A percentile compares a stretch with the other conserved stretches of the same genome.
Evolutionary conservation across 352 stramenopile genomes (phyloP).

Genomic region (Halophytophthora batemanensis): DNA sequence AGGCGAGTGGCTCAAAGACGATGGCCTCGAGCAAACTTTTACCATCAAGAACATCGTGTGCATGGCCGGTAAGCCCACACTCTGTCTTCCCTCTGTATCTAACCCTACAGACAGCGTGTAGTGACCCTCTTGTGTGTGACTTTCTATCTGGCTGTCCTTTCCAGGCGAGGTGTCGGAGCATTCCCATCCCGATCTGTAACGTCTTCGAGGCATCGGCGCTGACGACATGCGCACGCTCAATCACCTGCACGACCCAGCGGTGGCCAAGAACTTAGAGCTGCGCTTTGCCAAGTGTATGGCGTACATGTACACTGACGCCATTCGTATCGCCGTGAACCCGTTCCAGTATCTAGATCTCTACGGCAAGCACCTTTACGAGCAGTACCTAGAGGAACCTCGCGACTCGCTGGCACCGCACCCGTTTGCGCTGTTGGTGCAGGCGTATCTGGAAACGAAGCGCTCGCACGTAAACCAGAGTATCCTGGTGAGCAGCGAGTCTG

Average conservation of each 20-base stretch:
- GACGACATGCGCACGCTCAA: constrained; percentile 83
- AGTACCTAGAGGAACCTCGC: constrained; percentile 55
- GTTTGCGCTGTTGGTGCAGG: constrained; percentile 63
- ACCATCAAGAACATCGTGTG: constrained; percentile 63
- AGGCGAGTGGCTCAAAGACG: constrained; percentile 51
- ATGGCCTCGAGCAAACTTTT: constrained; percentile 58
- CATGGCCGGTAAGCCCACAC: constrained; percentile 29
- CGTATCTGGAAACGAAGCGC: constrained; percentile 76
- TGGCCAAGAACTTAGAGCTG: constrained; percentile 75
- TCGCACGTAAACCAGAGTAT: constrained; percentile 84
- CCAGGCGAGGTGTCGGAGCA: constrained; percentile 65
- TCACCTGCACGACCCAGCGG: constrained; percentile 72
- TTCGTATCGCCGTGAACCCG: constrained; percentile 79
- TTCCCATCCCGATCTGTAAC: constrained; percentile 85
- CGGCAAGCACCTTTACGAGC: constrained; percentile 54
- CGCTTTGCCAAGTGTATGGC: constrained; percentile 68
- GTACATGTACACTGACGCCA: constrained; percentile 81
- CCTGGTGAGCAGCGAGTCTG: constrained; percentile 81
- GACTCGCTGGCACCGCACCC: constrained; percentile 60
- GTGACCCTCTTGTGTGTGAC: background rate
- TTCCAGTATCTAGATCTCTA: constrained; percentile 85
- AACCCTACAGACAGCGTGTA: background rate
- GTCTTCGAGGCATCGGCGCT: constrained; percentile 56
- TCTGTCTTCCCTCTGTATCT: background rate
- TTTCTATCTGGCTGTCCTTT: background rate